Percentiles rank a stretch among this genome's conserved stretches.
These are phyloP conservation scores for Chaetomium sp. DNA, from an alignment of 2,329 filamentous ascomycete genomes.

Conservation along the genomic window DNA sequence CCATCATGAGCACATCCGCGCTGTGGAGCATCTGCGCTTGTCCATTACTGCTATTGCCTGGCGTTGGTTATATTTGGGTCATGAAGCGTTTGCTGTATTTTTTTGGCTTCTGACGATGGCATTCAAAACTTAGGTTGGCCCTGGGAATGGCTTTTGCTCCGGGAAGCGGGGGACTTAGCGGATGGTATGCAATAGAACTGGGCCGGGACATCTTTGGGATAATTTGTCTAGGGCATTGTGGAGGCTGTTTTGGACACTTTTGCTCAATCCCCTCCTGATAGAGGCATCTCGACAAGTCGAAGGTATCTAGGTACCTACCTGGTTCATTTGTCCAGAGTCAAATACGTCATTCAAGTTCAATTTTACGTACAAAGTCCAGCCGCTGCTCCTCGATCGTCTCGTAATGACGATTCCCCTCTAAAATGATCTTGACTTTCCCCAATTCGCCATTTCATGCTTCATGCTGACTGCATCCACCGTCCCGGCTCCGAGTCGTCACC, in stretches of 20 bases:
- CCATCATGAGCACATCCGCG: constrained; percentile 24
- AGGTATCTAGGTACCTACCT: neutral
- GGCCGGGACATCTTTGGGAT: constrained; percentile 9
- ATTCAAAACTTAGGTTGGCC: constrained; percentile 15
- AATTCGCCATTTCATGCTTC: neutral
- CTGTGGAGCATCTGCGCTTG: constrained; percentile 8
- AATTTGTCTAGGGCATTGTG: neutral
- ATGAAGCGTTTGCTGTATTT: constrained; percentile 20
- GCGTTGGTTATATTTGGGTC: constrained; percentile 22
- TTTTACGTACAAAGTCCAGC: neutral
- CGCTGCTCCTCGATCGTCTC: neutral
- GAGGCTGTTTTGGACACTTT: constrained; percentile 1
- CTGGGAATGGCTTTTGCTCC: neutral
- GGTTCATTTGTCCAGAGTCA: neutral
- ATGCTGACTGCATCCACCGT: neutral
- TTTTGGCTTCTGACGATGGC: constrained; percentile 14
- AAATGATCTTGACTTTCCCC: neutral
- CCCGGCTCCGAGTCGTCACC: neutral
- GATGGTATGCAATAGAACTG: constrained; percentile 16
- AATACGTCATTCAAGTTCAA: neutral
- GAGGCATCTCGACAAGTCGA: neutral
- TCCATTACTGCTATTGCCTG: constrained; percentile 9
- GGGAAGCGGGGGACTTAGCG: neutral
- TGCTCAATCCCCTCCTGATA: neutral
- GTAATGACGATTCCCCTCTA: neutral